Percentiles rank a stretch among this genome's conserved stretches.
phyloP scores from a whole-genome alignment of 2,329 filamentous ascomycete species.

The Paraphaeosphaeria minitans region DNA sequence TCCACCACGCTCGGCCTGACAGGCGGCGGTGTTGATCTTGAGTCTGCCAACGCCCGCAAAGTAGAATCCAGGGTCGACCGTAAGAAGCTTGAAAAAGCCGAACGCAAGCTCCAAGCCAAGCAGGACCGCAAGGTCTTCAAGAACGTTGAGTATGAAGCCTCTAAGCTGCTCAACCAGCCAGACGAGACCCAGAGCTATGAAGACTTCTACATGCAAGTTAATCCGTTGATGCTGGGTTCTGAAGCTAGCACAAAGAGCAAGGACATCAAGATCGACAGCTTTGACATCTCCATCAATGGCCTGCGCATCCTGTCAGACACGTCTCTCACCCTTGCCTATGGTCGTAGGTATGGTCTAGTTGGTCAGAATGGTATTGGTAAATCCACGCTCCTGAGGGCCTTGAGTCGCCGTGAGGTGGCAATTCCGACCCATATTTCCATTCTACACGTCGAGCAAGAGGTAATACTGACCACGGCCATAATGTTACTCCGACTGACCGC shows the following conservation, averaged over 20 bases:
- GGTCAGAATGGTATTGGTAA: conserved; percentile 96
- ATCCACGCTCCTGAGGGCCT: conserved; percentile 85
- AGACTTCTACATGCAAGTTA: conserved; percentile 99
- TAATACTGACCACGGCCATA: conserved; percentile 42
- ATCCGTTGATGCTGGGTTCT: conserved; percentile 85
- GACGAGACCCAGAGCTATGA: conserved; percentile 91
- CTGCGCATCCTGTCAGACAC: conserved; percentile 90
- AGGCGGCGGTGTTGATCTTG: conserved; percentile 83
- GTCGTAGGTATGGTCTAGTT: conserved; percentile 92
- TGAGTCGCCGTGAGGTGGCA: conserved; percentile 89
- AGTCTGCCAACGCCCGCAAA: conserved; percentile 90
- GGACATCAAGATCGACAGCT: conserved; percentile 96
- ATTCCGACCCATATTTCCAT: conserved; percentile 98
- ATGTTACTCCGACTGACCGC: conserved; percentile 18
- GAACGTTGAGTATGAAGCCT: conserved; percentile 97
- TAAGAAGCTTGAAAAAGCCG: conserved; percentile 99
- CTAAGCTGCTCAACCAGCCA: conserved; percentile 80
- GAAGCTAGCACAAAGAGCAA: conserved; percentile 81
- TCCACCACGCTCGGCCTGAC: conserved; percentile 92
- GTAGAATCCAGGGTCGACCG: conserved; percentile 96
- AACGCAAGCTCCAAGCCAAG: conserved; percentile 96
- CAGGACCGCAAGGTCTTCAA: conserved; percentile 99
- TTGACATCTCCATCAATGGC: conserved; percentile 91
- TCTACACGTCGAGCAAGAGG: conserved; percentile 97
- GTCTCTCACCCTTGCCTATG: conserved; percentile 85